Evolutionary conservation across 306 rosid genomes (phyloP), one percentile per base, ranked within the genome.

Genomic region (Castanea sativa): DNA sequence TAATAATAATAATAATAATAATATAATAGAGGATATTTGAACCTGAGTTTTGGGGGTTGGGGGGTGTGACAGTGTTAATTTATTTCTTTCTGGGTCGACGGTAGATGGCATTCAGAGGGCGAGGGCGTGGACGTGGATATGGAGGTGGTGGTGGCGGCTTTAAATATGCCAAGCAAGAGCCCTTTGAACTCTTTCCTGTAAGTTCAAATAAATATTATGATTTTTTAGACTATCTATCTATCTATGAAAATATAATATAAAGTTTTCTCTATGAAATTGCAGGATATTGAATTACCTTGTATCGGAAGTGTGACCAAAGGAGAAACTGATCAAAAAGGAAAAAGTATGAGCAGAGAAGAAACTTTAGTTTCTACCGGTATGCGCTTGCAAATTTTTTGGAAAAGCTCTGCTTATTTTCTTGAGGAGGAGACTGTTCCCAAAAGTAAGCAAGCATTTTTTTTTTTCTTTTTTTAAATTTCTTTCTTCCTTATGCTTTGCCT

Each of bases 391-490:
- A 70, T 56, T 45, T 90, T 75, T 81, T 88, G 81, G 86, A 83
- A 88, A 74, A 86, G 82, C 21, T 83, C 94, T 78, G 82, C 94
- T 73, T 88, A 90, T 81, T 49, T 73, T 71, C 63, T 88, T 30
- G 89, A 90, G 85, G 89, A 90, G 85, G 88, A 86, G 18, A 69
- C 2, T 7, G 65, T 32, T 60, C 81, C 68, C 21, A 86, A 85
- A 59, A 86, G 90, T 88, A 52, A 65, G 82, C 49, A 2, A 13
- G 33, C 43, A 41, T 41, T 41, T 12, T 41, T 18, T 18, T 27
- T 18, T 6, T 3, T n/a, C n/a, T n/a, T n/a, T n/a, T n/a, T n/a
- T n/a, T n/a, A n/a, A n/a, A 9, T 9, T 1, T 75, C 71, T 79
- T 19, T 79, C 41, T 38, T 52, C 65, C 9, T 56, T 73, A 67